phyloP scores from a whole-genome alignment of 169 alveolate genomes.

The Sarcocystis neurona region DNA sequence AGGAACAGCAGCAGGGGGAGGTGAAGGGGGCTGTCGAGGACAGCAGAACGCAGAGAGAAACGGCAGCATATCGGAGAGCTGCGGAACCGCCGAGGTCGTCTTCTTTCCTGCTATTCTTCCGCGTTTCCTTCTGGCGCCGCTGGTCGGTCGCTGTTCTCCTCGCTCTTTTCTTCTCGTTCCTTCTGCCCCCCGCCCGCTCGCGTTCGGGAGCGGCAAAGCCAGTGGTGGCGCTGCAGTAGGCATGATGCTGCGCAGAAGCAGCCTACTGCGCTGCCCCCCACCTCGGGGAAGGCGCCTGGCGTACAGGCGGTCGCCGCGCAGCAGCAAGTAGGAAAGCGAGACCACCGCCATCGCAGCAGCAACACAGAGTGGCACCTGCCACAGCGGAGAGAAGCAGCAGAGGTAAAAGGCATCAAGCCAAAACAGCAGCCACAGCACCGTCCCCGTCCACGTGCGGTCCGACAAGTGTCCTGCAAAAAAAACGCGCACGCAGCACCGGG shows the following conservation, averaged over 20 bases:
- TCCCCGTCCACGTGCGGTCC: conserved; percentile 33
- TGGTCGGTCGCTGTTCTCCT: not conserved
- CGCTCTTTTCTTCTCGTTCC: not conserved
- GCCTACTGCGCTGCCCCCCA: too few species aligned
- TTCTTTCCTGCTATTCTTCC: too few species aligned
- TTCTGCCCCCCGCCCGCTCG: not conserved
- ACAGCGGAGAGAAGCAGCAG: conserved; percentile 13
- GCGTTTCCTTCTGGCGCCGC: too few species aligned
- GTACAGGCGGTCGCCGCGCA: conserved; percentile 15
- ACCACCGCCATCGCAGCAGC: conserved; percentile 22
- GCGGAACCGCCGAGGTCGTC: too few species aligned
- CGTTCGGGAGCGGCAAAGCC: not conserved
- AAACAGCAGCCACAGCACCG: not conserved
- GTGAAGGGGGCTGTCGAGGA: too few species aligned
- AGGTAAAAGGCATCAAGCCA: conserved; percentile 39
- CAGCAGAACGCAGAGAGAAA: too few species aligned
- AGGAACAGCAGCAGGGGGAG: too few species aligned
- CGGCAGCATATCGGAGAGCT: too few species aligned
- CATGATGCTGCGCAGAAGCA: not conserved
- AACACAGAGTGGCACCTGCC: conserved; percentile 30
- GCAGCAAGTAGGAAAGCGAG: conserved; percentile 43
- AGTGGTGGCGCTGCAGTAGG: conserved; percentile 55
- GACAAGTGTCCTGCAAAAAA: not conserved
- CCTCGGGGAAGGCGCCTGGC: not conserved
- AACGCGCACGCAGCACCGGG: not conserved